Evolutionary conservation across 2,329 filamentous ascomycete species (phyloP).

Genomic region (Fusarium sp.): DNA sequence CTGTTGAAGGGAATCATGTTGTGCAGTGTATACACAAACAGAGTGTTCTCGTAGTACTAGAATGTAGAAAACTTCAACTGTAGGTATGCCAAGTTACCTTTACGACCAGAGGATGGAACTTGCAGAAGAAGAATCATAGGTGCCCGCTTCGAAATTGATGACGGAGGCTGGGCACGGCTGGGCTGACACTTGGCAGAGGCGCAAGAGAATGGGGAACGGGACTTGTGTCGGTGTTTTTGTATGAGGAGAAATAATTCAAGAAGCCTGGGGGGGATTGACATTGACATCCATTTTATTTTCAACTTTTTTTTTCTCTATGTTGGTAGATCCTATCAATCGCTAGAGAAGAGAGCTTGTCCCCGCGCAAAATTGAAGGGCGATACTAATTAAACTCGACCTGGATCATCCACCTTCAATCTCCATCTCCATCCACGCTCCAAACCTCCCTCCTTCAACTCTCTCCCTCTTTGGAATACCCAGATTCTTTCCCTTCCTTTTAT

Average conservation of each 20-base stretch:
- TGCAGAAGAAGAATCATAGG: not conserved
- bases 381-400: conserved; percentile 27
- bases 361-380: conserved; percentile 12
- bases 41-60: not conserved
- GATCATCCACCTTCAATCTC: conserved; percentile 5
- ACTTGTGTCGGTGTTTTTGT: conserved; percentile 1
- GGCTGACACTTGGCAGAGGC: conserved; percentile 31
- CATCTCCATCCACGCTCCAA: conserved; percentile 8
- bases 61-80: not conserved
- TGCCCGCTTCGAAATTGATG: not conserved
- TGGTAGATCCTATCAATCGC: not conserved
- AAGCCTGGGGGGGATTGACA: not conserved
- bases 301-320: not conserved
- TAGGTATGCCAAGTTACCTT: not conserved
- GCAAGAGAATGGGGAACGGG: conserved; percentile 28
- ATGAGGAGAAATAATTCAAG: not conserved
- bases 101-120: not conserved
- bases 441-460: conserved; percentile 3
- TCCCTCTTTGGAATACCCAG: conserved; percentile 6
- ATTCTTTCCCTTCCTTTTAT: conserved; percentile 9
- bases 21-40: not conserved
- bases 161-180: conserved; percentile 26
- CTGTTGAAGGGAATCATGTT: not conserved
- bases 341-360: not conserved
- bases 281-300: not conserved